Evolutionary conservation across 768 basidiomycete genomes (phyloP), one percentile per base, ranked within the genome.

Genomic region (Boletus rubropictus): DNA sequence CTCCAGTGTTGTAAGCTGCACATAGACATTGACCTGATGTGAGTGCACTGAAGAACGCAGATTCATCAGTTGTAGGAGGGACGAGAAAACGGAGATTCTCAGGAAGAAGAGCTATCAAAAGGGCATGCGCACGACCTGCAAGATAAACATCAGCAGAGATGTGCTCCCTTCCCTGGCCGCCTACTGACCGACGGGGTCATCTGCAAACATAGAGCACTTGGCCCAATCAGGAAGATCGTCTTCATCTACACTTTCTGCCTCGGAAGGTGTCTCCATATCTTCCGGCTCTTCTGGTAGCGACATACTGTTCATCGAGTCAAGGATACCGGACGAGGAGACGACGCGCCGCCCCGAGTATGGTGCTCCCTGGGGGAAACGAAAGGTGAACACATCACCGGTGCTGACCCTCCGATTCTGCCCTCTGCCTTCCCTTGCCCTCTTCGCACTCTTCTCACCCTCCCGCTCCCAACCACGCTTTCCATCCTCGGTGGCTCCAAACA

Each of bases 1-100:
- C 85, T 24, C 80, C 84, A 10, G 77, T 65, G 63, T 94, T 95
- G 69, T 91, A 92, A 0, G 87, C 83, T 2, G 73, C 62, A 56
- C 91, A 94, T 11, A 94, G 76, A 8, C 89, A 66, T 57, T 90
- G 86, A 0, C 92, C 91, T 4, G 84, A 89, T 2, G 85, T 76
- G 7, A 89, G 70, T 4, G 72, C 73, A 3, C 68, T 62, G 2
- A 88, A 71, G 54, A 89, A 75, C 0, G 62, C 60, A 9, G 45
- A 40, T 21, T 47, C 69, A 42, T 61, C 73, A 50, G 49, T 62
- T 29, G 58, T 58, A n/a, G 50, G 57, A 0, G 65, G 61, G 7
- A 78, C 62, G 2, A 71, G 39, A 51, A 67, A 58, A 12, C 72
- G 71, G n/a, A 89, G 69, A 22, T 72, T 45, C 1, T 74, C 49